phyloP scores from a whole-genome alignment of 257 asterid species.

The Solanum raphanifolium region DNA sequence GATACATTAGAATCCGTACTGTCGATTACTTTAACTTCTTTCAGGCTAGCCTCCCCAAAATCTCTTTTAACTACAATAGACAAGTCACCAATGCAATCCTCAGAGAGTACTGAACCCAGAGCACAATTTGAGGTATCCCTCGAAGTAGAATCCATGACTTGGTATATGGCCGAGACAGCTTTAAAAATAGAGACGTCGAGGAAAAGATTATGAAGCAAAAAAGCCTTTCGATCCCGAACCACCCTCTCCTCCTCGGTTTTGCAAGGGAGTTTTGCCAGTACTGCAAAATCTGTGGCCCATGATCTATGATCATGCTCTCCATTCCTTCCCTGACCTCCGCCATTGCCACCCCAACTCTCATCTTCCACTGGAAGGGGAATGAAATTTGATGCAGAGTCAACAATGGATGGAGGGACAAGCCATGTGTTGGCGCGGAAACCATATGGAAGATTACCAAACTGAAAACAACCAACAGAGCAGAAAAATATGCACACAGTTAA shows the following conservation, averaged over 20 bases:
- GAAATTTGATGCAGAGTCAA: conserved; percentile 40
- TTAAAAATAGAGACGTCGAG: conserved; percentile 71
- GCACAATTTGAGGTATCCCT: conserved; percentile 21
- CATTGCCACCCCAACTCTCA: conserved; percentile 88
- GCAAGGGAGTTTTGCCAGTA: conserved; percentile 78
- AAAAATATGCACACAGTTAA: not conserved
- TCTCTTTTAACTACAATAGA: conserved; percentile 60
- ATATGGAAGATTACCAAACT: conserved; percentile 98
- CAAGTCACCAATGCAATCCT: conserved; percentile 64
- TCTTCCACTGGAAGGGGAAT: conserved; percentile 74
- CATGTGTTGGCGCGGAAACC: conserved; percentile 98
- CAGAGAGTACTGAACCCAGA: conserved; percentile 54
- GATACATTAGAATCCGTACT: conserved; percentile 28
- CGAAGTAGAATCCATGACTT: conserved; percentile 38
- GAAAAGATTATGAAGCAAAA: conserved; percentile 90
- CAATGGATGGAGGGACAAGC: conserved; percentile 74
- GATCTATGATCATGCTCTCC: conserved; percentile 80
- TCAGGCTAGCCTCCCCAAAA: conserved; percentile 47
- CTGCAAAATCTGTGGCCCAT: conserved; percentile 85
- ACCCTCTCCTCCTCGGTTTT: conserved; percentile 95
- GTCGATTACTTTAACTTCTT: conserved; percentile 44
- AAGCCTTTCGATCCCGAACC: conserved; percentile 90
- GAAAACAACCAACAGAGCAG: conserved; percentile 21
- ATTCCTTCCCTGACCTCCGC: conserved; percentile 84
- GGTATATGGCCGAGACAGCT: conserved; percentile 79